Base-by-base conservation (phyloP, 2,329 filamentous ascomycete genomes). In the Fusarium tjaetaba region DNA sequence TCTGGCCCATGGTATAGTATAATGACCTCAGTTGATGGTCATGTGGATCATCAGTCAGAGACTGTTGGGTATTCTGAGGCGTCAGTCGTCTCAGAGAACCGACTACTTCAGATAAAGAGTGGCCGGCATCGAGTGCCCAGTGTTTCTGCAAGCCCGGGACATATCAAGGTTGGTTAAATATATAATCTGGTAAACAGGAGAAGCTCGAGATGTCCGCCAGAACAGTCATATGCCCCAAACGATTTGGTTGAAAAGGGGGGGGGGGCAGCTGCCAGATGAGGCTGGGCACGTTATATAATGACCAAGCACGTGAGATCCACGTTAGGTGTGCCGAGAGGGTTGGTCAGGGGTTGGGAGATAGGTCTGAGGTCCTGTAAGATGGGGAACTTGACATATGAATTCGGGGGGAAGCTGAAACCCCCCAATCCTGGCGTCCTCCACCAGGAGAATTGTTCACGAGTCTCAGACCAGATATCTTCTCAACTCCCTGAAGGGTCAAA, bases 241-340 rank as follows among this genome's bases (percentile, higher is more conserved):
- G 22, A 42, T 42, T n/a, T 16, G 9, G 9, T n/a, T 42, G 14
- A 42, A 42, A 42, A 11, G 22, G 14, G 22, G 14, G 26, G n/a
- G 26, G 28, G 22, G 5, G 13, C 22, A 42, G 14, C 41, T n/a
- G 14, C 41, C 14, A 42, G 22, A 42, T 42, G 41, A 42, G 15
- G 41, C 41, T 42, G 22, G 41, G 41, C 41, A 10, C 6, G 9
- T 11, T 42, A 42, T n/a, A 42, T 42, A 42, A 11, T n/a, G 41
- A 1, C 22, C 22, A 0, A 11, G 2, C 0, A n/a, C 41, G 2
- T 42, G 41, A n/a, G 41, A n/a, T 42, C 41, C 22, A 9, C 5
- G 41, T 5, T 16, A n/a, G 22, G 14, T 42, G 22, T 42, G 22
- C 22, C 22, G 22, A 42, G 41, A n/a, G 41, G 14, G 14, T n/a